phyloP scores from a whole-genome alignment of 176 grass and related monocot species.

The Oryza rufipogon region DNA sequence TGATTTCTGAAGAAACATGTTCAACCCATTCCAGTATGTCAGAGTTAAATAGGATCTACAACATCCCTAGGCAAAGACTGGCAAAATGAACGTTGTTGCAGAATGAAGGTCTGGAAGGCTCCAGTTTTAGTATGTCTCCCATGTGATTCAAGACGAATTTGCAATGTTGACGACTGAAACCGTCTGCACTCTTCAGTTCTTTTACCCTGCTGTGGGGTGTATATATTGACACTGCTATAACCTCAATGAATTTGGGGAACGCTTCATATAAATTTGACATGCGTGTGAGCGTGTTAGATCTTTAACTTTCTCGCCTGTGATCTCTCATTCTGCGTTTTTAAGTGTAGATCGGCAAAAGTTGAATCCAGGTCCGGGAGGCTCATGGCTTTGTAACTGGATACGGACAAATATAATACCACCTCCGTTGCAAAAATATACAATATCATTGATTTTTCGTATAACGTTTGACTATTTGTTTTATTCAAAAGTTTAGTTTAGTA shows the following conservation, averaged over 20 bases:
- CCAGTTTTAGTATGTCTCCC: conserved; percentile 8
- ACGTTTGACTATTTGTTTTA: too few relatives aligned
- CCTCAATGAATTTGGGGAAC: conserved; percentile 10
- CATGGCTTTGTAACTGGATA: too few relatives aligned
- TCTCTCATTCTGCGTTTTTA: too few relatives aligned
- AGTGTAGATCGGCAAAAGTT: too few relatives aligned
- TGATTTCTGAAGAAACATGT: conserved; percentile 13
- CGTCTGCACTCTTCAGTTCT: neutral
- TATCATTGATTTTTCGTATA: too few relatives aligned
- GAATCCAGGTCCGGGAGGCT: too few relatives aligned
- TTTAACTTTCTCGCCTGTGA: too few relatives aligned
- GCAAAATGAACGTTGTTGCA: neutral
- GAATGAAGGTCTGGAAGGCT: conserved; percentile 6
- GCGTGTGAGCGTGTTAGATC: too few relatives aligned
- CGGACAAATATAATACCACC: too few relatives aligned
- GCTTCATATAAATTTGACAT: neutral
- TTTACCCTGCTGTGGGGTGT: conserved; percentile 10
- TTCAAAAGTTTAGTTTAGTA: too few relatives aligned
- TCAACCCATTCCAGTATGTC: conserved; percentile 1
- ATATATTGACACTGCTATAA: conserved; percentile 32
- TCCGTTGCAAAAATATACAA: too few relatives aligned
- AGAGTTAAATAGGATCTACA: conserved; percentile 15
- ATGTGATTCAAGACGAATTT: conserved; percentile 8
- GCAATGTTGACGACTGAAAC: neutral
- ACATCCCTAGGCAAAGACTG: neutral